phyloP scores from a whole-genome alignment of 75 land plant species.

The Sequoiadendron giganteum region DNA sequence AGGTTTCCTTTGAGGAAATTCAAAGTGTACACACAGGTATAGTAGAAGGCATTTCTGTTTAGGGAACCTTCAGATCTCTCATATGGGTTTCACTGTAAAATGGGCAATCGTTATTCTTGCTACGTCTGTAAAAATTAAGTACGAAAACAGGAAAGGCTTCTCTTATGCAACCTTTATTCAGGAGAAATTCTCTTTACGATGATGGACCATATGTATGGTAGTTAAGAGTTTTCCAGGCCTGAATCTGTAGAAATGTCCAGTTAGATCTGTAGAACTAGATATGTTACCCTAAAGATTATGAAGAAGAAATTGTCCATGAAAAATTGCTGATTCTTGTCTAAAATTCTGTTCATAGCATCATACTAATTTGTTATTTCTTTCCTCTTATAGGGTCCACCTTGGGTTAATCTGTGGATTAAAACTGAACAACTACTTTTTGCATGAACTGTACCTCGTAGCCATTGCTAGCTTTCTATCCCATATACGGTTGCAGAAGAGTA shows the following conservation, averaged over 20 bases:
- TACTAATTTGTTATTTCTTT: neutral
- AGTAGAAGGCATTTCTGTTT: neutral
- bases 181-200: neutral
- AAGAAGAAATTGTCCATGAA: neutral
- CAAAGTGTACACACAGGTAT: neutral
- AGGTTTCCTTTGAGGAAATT: neutral
- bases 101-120: neutral
- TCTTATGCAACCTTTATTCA: neutral
- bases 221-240: neutral
- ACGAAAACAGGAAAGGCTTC: neutral
- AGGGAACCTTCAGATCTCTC: neutral
- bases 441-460: neutral
- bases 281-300: neutral
- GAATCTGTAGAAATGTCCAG: neutral
- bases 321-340: neutral
- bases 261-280: neutral
- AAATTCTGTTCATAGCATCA: neutral
- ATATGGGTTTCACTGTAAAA: neutral
- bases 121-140: neutral
- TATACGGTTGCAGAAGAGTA: neutral
- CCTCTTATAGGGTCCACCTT: neutral
- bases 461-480: neutral
- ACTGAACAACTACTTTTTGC: neutral
- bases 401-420: neutral
- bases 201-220: neutral